Evolutionary conservation across 495 filamentous ascomycete species (phyloP), one percentile per base, ranked within the genome.

Genomic region (Pseudevernia furfuracea): DNA sequence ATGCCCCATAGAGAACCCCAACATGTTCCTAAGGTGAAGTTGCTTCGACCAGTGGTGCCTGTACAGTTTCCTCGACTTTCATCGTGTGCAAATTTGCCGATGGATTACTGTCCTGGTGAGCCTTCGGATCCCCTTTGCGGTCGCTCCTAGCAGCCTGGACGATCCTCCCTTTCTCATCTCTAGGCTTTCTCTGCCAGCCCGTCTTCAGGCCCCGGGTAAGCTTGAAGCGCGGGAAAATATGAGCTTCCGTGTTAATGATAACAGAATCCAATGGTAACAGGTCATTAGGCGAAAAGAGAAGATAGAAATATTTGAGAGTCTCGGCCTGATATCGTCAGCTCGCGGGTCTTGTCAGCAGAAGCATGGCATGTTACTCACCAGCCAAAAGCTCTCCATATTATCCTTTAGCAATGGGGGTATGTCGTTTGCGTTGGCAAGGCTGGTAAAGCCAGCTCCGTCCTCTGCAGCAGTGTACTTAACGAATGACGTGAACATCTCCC

Each of bases 401-500:
- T 96, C 90, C 30, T 83, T 79, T 61, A 76, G 75, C 23, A 70
- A 67, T 0, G 89, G 81, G 6, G 90, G 90, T 34, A 91, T 73
- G 11, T 75, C 75, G 63, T 89, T 84, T 10, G 90, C 92, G 71
- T 92, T 87, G 19, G 80, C 81, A 48, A 99, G 78, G 60, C 88
- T 92, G 4, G 90, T 90, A 69, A 95, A 99, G 3, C 89, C 88
- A 63, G 76, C 58, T 14, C 87, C 89, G 23, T 71, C 74, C 25
- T 85, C 82, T 34, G 90, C 88, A 1, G 85, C 82, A 0, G 89
- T 95, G 73, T 96, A 84, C 66, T 88, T 85, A 71, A 92, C 78
- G 73, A 99, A 97, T 1, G 86, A 84, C 76, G 92, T 86, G 78
- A 99, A 99, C 84, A 97, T 97, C 66, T 95, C 86, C 94, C 94